Evolutionary conservation across 257 asterid species (phyloP).

Genomic region (Przewalskia tangutica): DNA sequence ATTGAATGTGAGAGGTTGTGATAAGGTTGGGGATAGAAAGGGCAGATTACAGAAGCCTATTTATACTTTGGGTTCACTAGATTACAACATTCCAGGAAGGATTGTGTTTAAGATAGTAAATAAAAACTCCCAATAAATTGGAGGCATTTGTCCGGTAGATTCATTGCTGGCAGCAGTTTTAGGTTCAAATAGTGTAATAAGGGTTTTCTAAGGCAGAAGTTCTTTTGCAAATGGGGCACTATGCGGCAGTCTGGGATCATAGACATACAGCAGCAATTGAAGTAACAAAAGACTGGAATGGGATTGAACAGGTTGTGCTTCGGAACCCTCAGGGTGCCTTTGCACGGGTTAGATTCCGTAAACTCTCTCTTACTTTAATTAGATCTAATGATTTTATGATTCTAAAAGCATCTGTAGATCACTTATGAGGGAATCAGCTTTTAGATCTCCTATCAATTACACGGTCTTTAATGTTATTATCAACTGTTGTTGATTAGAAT

Average conservation of each 20-base stretch:
- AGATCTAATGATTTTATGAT: not conserved
- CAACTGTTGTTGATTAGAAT: not conserved
- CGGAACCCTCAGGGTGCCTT: slow-evolving; percentile 80
- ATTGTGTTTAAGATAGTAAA: not conserved
- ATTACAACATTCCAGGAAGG: not conserved
- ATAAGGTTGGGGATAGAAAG: not conserved
- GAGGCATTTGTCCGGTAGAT: not conserved
- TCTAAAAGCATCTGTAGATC: not conserved
- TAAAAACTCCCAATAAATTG: not conserved
- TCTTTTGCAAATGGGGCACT: slow-evolving; percentile 62
- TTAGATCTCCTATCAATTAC: not conserved
- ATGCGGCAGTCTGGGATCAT: slow-evolving; percentile 72
- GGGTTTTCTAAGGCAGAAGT: slow-evolving; percentile 6
- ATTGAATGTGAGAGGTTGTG: slow-evolving; percentile 30
- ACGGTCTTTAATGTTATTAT: not conserved
- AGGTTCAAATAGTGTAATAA: slow-evolving; percentile 8
- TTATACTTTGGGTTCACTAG: not conserved
- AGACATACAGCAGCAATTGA: slow-evolving; percentile 49
- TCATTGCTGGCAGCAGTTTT: not conserved
- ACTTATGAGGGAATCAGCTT: not conserved
- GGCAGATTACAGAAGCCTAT: not conserved
- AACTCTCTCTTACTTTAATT: slow-evolving; percentile 2
- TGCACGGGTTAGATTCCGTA: slow-evolving; percentile 51
- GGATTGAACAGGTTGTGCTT: slow-evolving; percentile 76
- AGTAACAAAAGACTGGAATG: slow-evolving; percentile 74